Base-by-base conservation (phyloP, 345 rosid genomes). In the Heritiera fomes region DNA sequence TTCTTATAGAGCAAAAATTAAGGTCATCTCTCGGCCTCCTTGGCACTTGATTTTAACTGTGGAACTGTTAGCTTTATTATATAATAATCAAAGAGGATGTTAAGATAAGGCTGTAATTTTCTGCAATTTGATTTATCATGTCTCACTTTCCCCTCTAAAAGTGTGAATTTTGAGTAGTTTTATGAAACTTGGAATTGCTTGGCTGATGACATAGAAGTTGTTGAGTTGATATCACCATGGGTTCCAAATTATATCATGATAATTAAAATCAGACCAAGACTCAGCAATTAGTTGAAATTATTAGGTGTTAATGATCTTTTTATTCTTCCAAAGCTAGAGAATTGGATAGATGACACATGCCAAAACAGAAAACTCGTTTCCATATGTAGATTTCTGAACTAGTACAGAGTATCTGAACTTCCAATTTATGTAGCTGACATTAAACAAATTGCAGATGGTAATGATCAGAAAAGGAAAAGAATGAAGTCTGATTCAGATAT, bases 401-500 rank as follows among this genome's bases (percentile, higher is more conserved):
- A 40, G 12, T 62, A 12, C 60, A 38, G 80, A 77, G 78, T 76
- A 17, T 69, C 47, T 45, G 3, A 8, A 62, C 41, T 62, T 75
- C 55, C 13, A 74, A 34, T 61, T 86, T 23, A 6, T 47, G 61
- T 70, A 76, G 72, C 61, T 85, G 78, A 86, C 79, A 40, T 77
- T 80, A 73, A 62, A 80, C 84, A 82, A 80, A 84, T 82, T 89
- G 89, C 96, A 93, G 96, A 90, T 82, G 91, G 93, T 53, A 87
- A 75, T 79, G 97, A 95, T 8, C 91, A 84, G 88, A 93, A 87
- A 87, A 86, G 88, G 82, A 93, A 91, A 82, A 83, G 90, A 73
- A 83, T 93, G 89, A 95, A 93, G 85, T 64, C 80, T 74, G 98
- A 93, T 76, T 84, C 97, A 10, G 97, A 95, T 78, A 84, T 88